Conservation (phyloP, 169 alveolate genomes). For the Amoebophrya sp. region DNA sequence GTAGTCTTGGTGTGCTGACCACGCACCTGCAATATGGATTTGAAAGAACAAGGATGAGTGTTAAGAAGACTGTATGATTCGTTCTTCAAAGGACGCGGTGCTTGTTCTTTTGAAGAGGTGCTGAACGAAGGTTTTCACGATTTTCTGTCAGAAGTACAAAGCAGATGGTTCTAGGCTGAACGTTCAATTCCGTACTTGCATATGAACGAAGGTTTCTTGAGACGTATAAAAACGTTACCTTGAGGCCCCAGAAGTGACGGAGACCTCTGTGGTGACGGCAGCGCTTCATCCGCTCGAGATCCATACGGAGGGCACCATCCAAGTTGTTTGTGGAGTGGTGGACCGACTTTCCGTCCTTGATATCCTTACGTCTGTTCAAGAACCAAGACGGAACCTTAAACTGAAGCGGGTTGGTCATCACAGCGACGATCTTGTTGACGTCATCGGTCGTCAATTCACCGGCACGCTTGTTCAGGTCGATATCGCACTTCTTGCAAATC, state of each 20-base stretch:
- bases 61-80: no score
- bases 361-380: constrained; percentile 93
- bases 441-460: constrained; percentile 91
- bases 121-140: no score
- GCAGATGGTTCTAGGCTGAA: no score
- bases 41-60: neutral
- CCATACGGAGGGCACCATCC: constrained; percentile 97
- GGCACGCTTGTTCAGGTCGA: constrained; percentile 93
- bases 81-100: no score
- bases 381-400: constrained; percentile 97
- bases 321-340: constrained; percentile 88
- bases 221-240: no score
- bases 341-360: constrained; percentile 87
- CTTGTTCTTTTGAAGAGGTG: no score
- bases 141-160: no score
- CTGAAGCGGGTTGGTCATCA: constrained; percentile 82
- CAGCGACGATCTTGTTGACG: constrained; percentile 67
- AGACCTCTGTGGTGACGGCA: constrained; percentile 93
- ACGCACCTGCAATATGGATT: neutral
- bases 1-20: neutral
- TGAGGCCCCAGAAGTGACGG: neutral
- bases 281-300: constrained; percentile 96
- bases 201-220: no score
- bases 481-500: constrained; percentile 91
- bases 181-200: no score